Conservation (phyloP, 306 rosid genomes). For the Cucurbita pepo region DNA sequence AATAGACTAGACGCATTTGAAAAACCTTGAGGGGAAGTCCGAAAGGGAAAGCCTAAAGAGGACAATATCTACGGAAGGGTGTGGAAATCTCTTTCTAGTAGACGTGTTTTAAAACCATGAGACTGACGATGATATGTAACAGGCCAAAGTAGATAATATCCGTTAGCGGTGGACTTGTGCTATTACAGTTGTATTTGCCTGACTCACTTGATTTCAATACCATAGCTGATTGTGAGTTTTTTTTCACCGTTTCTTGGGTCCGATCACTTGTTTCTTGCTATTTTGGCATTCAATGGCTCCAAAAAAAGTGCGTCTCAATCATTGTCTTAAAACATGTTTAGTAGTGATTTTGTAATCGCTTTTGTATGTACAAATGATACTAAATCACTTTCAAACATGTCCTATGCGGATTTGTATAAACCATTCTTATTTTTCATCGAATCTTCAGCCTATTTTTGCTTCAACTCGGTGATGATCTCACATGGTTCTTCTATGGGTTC, state of each 20-base stretch:
- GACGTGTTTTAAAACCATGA: too few relatives aligned
- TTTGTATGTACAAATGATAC: too few relatives aligned
- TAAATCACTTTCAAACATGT: neutral
- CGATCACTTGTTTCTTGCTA: neutral
- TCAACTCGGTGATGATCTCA: neutral
- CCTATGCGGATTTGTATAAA: neutral
- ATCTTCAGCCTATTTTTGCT: neutral
- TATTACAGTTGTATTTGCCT: neutral
- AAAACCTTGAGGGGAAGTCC: too few relatives aligned
- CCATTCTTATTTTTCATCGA: neutral
- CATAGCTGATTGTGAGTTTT: neutral
- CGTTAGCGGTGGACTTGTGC: too few relatives aligned
- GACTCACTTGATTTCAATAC: neutral
- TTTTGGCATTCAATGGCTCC: neutral
- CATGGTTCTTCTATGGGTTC: neutral
- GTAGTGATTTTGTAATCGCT: neutral
- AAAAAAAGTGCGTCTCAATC: neutral
- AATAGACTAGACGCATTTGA: too few relatives aligned
- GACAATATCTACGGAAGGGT: too few relatives aligned
- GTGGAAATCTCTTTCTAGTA: too few relatives aligned
- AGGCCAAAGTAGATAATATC: too few relatives aligned
- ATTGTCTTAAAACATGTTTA: neutral
- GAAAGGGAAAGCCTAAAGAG: too few relatives aligned
- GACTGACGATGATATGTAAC: too few relatives aligned
- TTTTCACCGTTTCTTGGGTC: neutral